Percentiles rank a stretch among this genome's conserved stretches.
Evolutionary conservation across 108 stramenopile species (phyloP).

Genomic region (Pseudonitzschia delicatissima): DNA sequence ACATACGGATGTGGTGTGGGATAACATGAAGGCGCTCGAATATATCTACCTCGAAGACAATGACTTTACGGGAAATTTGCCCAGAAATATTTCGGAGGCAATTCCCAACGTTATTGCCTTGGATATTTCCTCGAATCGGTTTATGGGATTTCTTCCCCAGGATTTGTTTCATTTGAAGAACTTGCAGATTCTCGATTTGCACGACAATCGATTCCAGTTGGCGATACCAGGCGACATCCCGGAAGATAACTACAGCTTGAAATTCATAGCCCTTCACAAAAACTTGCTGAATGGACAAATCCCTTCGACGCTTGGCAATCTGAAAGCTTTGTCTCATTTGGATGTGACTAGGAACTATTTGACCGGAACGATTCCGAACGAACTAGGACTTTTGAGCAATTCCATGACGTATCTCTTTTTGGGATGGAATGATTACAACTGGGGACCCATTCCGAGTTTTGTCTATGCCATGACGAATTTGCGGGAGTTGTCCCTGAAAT

Average conservation of each 20-base stretch:
- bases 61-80: slow-evolving; percentile 29
- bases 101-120: slow-evolving; percentile 19
- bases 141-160: slow-evolving; percentile 29
- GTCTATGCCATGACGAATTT: slow-evolving; percentile 24
- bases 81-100: neutral
- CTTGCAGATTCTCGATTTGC: slow-evolving; percentile 35
- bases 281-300: slow-evolving; percentile 32
- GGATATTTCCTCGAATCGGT: slow-evolving; percentile 37
- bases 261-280: slow-evolving; percentile 31
- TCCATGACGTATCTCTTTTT: slow-evolving; percentile 38
- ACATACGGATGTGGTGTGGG: slow-evolving; percentile 16
- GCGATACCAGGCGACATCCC: slow-evolving; percentile 16
- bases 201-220: slow-evolving; percentile 27
- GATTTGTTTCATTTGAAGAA: slow-evolving; percentile 32
- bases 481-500: slow-evolving; percentile 42
- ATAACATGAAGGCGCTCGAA: slow-evolving; percentile 18
- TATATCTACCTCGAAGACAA: slow-evolving; percentile 42
- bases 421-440: slow-evolving; percentile 34
- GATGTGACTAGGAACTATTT: slow-evolving; percentile 25
- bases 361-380: slow-evolving; percentile 21
- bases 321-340: slow-evolving; percentile 17
- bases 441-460: slow-evolving; percentile 39
- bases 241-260: slow-evolving; percentile 11
- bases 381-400: slow-evolving; percentile 5
- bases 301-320: slow-evolving; percentile 28